These are phyloP conservation scores for Populus davidiana DNA, from an alignment of 345 rosid genomes.

Conservation along the genomic window DNA sequence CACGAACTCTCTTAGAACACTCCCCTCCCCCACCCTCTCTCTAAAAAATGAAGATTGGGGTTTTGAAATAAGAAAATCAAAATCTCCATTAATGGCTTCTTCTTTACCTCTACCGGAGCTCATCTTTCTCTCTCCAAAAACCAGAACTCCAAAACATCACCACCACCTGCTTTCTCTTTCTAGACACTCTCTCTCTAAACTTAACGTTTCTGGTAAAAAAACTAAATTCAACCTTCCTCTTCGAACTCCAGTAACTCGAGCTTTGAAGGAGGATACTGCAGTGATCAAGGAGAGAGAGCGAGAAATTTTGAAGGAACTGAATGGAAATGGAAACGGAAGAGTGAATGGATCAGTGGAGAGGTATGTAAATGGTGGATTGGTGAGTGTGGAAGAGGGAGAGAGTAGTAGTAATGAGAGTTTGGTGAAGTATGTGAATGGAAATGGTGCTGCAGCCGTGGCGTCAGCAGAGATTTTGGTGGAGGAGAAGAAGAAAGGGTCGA, in stretches of 20 bases:
- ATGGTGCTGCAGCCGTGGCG: constrained; percentile 19
- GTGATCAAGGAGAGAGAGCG: constrained; percentile 52
- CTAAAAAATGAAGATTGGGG: constrained; percentile 24
- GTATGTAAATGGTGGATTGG: constrained; percentile 29
- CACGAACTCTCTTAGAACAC: constrained; percentile 5
- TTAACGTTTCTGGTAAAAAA: constrained; percentile 19
- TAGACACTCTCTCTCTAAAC: constrained; percentile 24
- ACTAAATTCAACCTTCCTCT: background rate
- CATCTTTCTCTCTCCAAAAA: constrained; percentile 38
- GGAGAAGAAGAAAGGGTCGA: constrained; percentile 17
- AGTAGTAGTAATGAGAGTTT: constrained; percentile 49
- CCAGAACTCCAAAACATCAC: constrained; percentile 10
- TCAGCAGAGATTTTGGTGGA: constrained; percentile 23
- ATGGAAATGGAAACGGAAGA: constrained; percentile 46
- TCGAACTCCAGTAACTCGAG: constrained; percentile 42
- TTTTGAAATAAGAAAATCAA: constrained; percentile 9
- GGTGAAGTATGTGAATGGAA: constrained; percentile 60
- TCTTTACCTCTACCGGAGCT: constrained; percentile 35
- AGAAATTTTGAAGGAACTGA: constrained; percentile 34
- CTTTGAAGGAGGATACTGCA: constrained; percentile 42
- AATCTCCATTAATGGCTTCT: constrained; percentile 41
- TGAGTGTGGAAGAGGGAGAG: constrained; percentile 13
- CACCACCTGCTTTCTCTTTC: constrained; percentile 26
- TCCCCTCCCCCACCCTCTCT: background rate
- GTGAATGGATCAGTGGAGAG: constrained; percentile 17